Base-by-base conservation (phyloP, 2,329 filamentous ascomycete species). In the Coniochaeta sp. region DNA sequence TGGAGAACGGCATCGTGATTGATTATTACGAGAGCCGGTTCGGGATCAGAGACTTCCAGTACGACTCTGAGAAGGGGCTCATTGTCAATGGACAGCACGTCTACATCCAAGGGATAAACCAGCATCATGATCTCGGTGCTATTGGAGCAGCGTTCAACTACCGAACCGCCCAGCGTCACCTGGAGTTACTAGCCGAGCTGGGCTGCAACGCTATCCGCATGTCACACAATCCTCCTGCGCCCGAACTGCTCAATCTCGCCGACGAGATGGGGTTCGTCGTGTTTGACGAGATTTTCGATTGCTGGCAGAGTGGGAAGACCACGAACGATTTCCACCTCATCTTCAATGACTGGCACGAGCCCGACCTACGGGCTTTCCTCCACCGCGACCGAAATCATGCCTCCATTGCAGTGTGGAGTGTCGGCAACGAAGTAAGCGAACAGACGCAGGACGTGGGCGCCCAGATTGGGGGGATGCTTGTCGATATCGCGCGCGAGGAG, bases 321-420 rank as follows among this genome's bases (percentile, higher is more conserved):
- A 62, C 63, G 1, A 77, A 79, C 62, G 81, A 83, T 65, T 83
- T 79, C 64, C 77, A 81, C 62, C 64, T 78, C 17, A 76, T 83
- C 62, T 84, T 82, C 60, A 28, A 68, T 0, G 80, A 83, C 56
- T 84, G 81, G 81, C 73, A 78, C 61, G 81, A 84, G 69, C 71
- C 79, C 0, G 80, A 83, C 60, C 71, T 82, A 5, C 76, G 81
- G 0, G 64, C 75, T 1, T 79, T 83, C 60, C 64, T 84, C n/a
- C 75, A 80, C 4, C 77, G 81, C 10, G 81, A 84, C 66, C 73
- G 81, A 17, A 84, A 84, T 64, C 81, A 84, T 65, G 75, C 81
- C 3, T 82, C 81, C 1, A 70, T 84, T 24, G 71, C 81, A 24
- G 72, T 72, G 1, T 83, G 81, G 81, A 81, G 78, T 62, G 74